Evolutionary conservation across 1,284 basidiomycete species (phyloP).

Genomic region (Ganoderma leucocontextum): DNA sequence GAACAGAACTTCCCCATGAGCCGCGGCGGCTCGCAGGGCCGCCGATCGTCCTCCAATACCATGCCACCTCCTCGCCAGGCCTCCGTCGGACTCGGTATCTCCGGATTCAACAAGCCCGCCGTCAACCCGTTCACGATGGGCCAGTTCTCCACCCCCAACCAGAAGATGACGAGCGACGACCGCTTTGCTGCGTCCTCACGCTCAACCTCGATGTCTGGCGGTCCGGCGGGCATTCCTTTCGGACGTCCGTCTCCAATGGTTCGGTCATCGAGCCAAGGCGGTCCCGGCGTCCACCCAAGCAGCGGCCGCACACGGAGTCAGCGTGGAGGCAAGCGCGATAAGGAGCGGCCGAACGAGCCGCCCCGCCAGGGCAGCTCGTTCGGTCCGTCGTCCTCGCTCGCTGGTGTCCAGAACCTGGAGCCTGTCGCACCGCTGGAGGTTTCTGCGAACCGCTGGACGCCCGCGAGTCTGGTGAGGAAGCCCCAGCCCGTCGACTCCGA

Average conservation of each 20-base stretch:
- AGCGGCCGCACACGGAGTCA: constrained; percentile 75
- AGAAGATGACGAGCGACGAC: constrained; percentile 77
- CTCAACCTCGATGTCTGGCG: constrained; percentile 47
- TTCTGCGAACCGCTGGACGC: constrained; percentile 87
- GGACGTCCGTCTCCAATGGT: constrained; percentile 66
- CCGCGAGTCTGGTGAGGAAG: constrained; percentile 47
- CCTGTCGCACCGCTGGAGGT: constrained; percentile 80
- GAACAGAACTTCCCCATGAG: constrained; percentile 63
- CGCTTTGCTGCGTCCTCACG: constrained; percentile 64
- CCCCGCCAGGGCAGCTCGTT: constrained; percentile 34
- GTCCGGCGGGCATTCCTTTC: constrained; percentile 53
- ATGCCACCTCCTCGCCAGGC: constrained; percentile 54
- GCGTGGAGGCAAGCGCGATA: constrained; percentile 69
- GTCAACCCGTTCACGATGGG: constrained; percentile 71
- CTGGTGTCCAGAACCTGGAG: constrained; percentile 49
- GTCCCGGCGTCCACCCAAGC: constrained; percentile 55
- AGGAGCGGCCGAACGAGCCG: constrained; percentile 46
- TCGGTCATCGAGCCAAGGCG: constrained; percentile 82
- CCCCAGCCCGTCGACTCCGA: constrained; percentile 59
- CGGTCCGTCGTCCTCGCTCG: constrained; percentile 31
- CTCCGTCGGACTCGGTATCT: constrained; percentile 67
- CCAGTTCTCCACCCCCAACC: constrained; percentile 67
- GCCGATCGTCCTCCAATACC: constrained; percentile 55
- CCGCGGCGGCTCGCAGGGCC: constrained; percentile 63
- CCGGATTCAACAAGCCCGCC: constrained; percentile 54